Evolutionary conservation across 352 stramenopile species (phyloP).

Genomic region (Phytopythium kandeliae): DNA sequence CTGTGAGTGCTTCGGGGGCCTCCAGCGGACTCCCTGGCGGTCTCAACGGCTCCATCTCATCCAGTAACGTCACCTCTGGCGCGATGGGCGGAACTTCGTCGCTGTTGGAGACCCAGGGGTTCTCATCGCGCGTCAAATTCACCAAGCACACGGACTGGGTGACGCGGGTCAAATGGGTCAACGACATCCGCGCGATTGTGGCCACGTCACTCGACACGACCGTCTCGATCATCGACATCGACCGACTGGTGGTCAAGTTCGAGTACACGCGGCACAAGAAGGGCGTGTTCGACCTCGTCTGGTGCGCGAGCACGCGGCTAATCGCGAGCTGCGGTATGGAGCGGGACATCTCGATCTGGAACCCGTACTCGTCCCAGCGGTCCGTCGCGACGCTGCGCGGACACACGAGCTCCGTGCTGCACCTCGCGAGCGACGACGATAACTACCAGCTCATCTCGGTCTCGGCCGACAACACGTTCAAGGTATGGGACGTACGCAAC

Average conservation of each 20-base stretch:
- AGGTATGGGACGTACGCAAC: constrained; percentile 82
- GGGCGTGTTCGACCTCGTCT: constrained; percentile 77
- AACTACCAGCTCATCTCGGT: constrained; percentile 84
- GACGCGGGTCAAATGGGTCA: constrained; percentile 79
- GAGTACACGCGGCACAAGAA: constrained; percentile 81
- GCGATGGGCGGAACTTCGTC: constrained; percentile 2
- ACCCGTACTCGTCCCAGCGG: constrained; percentile 82
- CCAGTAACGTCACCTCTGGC: constrained; percentile 4
- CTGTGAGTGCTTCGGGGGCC: constrained; percentile 8
- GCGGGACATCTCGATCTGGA: constrained; percentile 86
- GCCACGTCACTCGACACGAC: constrained; percentile 75
- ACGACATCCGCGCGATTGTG: constrained; percentile 74
- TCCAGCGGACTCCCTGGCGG: constrained; percentile 3
- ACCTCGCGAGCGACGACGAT: constrained; percentile 74
- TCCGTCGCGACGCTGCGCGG: constrained; percentile 64
- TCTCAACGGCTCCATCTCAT: constrained; percentile 1
- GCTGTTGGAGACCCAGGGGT: constrained; percentile 49
- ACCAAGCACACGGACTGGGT: constrained; percentile 83
- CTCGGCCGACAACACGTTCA: constrained; percentile 78
- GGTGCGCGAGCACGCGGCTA: constrained; percentile 65
- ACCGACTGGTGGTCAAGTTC: constrained; percentile 75
- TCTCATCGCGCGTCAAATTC: constrained; percentile 64
- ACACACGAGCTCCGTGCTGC: constrained; percentile 69
- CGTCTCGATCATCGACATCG: constrained; percentile 79
- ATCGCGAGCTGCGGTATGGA: constrained; percentile 84